Evolutionary conservation across 768 basidiomycete genomes (phyloP), one percentile per base, ranked within the genome.

Genomic region (Calocera viscosa): DNA sequence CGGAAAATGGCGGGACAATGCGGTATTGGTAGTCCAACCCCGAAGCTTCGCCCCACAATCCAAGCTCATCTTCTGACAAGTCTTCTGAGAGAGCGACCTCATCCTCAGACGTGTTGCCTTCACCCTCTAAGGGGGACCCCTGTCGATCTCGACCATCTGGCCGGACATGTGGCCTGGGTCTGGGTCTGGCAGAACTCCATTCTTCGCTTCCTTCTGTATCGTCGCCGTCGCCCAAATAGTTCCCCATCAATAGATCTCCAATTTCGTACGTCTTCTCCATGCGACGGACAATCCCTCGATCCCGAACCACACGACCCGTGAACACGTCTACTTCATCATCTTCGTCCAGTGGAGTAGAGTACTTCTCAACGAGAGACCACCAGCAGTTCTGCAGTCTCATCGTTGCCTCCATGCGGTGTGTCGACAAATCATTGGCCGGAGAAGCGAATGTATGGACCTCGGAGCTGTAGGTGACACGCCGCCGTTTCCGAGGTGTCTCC

Each of bases 341-440:
- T 32, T 28, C 30, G 53, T 60, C 53, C 26, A 60, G 19, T 26
- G 53, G 53, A 16, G 30, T 32, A 7, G 53, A 60, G 53, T 60
- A 60, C 53, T 60, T 60, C 11, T 60, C 53, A 26, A 32, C 53
- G 26, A 60, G 30, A 32, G 53, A 60, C 53, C 53, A 60, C 53
- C 53, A 60, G 53, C 53, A 60, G 22, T 26, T 32, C 53, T 60
- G 53, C 26, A 60, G 24, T 22, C 53, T 2, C 11, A 60, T 11
- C 26, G 30, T 60, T 16, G 53, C 24, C 24, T 60, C 53, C 53
- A 60, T 60, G 30, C 53, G 53, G 22, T 60, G 53, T 16, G 22
- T 26, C 7, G 53, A 26, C 30, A 60, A 32, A 19, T 60, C 53
- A 22, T 26, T 32, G 22, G 11, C 30, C 7, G 53, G 11, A 16